Evolutionary conservation across 108 stramenopile species (phyloP), one percentile per base, ranked within the genome.

Genomic region (Nitzschia sp.): DNA sequence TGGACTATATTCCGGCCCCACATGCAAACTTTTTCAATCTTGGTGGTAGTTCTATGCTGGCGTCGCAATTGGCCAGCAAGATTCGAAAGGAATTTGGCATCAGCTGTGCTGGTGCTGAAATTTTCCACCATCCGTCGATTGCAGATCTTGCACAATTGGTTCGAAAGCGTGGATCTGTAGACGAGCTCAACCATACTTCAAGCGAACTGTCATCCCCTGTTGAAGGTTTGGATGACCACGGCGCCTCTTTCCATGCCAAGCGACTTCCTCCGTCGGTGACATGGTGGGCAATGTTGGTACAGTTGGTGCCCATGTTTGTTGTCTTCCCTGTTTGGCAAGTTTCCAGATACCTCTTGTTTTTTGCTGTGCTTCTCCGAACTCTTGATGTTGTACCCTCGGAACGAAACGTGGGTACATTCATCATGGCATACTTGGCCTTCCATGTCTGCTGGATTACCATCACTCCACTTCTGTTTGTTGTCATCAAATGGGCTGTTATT

Each of bases 401-500:
- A 6, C 20, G 55, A 22, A 43, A 61, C 29, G 29, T 82, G 7
- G 26, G 37, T 0, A 56, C 38, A 8, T 78, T 85, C 44, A 44
- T 82, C 17, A 12, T 79, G 11, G 60, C 70, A 6, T 40, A 65
- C 22, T 21, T 82, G 11, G 38, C 54, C 11, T 82, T 71, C 52
- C 66, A 78, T 40, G 11, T 70, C 8, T 34, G 57, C 22, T 76
- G 78, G 80, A 51, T 59, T 41, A 42, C 52, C 11, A 12, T 86
- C n/a, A 53, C 73, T 0, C 85, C 85, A 25, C 65, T 86, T 19
- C 12, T 80, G 5, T 76, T 69, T 42, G 63, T 86, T 1, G 53
- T 56, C 12, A 57, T 72, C 69, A 86, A 86, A 42, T 83, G 81
- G 85, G 37, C 67, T 14, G 59, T 86, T 3, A 73, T 86, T 48